Evolutionary conservation across 352 stramenopile species (phyloP).

Genomic region (Globisporangium paroecandrum): DNA sequence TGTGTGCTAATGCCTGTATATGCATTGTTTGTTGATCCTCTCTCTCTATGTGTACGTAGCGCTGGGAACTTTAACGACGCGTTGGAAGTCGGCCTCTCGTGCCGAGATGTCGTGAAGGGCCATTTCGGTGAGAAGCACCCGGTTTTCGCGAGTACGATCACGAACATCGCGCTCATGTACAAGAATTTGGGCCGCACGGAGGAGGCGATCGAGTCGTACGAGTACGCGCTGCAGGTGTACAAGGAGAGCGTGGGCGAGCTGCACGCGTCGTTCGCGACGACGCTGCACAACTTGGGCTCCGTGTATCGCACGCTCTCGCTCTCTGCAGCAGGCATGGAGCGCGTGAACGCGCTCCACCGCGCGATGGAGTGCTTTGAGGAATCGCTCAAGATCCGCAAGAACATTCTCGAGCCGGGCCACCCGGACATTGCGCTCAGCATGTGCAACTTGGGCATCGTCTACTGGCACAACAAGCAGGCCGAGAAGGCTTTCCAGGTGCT

Average conservation of each 20-base stretch:
- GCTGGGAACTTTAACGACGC: conserved; percentile 61
- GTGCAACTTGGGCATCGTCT: conserved; percentile 79
- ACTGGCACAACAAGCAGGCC: conserved; percentile 80
- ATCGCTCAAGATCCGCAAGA: conserved; percentile 66
- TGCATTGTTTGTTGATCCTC: not conserved
- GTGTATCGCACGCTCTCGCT: conserved; percentile 67
- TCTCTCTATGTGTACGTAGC: conserved; percentile 23
- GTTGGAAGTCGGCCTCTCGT: conserved; percentile 62
- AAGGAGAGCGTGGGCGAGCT: conserved; percentile 76
- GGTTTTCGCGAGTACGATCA: conserved; percentile 81
- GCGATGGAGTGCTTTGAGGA: conserved; percentile 80
- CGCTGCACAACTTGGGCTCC: conserved; percentile 76
- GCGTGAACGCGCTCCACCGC: conserved; percentile 56
- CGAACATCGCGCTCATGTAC: conserved; percentile 87
- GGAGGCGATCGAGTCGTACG: conserved; percentile 76
- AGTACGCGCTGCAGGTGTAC: conserved; percentile 77
- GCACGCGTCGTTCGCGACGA: conserved; percentile 82
- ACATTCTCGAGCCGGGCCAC: conserved; percentile 69
- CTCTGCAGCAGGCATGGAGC: conserved; percentile 61
- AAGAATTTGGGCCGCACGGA: conserved; percentile 79
- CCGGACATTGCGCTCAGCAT: conserved; percentile 77
- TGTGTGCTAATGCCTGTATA: not conserved
- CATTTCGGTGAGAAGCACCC: conserved; percentile 80
- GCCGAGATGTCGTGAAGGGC: conserved; percentile 61
- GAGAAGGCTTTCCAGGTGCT: conserved; percentile 65